Percentiles rank a stretch among this genome's conserved stretches.
These are phyloP conservation scores for Coccomyxa sp. DNA, from an alignment of 139 green algal genomes.

Conservation along the genomic window DNA sequence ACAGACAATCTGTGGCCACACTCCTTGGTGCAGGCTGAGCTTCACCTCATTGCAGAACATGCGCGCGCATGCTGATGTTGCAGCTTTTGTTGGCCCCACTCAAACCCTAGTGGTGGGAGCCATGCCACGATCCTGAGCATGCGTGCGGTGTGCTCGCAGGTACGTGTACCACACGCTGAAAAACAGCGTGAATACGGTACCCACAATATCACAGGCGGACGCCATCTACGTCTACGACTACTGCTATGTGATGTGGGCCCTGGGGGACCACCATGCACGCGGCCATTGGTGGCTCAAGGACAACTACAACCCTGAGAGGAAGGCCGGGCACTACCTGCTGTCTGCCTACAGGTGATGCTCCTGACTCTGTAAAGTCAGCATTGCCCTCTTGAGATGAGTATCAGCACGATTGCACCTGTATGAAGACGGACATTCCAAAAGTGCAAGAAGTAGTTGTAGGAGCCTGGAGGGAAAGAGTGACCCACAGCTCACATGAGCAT, in stretches of 20 bases:
- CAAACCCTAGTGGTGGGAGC: background rate
- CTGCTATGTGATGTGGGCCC: background rate
- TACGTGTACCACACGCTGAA: slow-evolving; percentile 1
- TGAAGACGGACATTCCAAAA: no score
- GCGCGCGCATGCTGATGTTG: no score
- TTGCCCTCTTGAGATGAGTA: no score
- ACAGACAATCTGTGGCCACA: no score
- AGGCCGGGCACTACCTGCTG: background rate
- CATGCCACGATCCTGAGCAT: background rate
- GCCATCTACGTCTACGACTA: background rate
- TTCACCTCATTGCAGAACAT: no score
- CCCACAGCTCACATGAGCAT: no score
- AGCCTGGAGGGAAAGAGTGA: no score
- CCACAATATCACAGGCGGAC: background rate
- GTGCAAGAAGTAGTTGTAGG: no score
- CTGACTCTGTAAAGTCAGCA: background rate
- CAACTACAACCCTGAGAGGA: background rate
- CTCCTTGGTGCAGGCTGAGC: no score
- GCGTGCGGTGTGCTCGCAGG: background rate
- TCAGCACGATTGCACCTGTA: no score
- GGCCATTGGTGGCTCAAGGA: background rate
- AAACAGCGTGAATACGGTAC: background rate
- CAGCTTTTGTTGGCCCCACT: no score
- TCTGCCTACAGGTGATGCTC: background rate
- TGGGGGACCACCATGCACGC: background rate